phyloP scores from a whole-genome alignment of 495 filamentous ascomycete species.

The Aspergillus carlsbadensis region DNA sequence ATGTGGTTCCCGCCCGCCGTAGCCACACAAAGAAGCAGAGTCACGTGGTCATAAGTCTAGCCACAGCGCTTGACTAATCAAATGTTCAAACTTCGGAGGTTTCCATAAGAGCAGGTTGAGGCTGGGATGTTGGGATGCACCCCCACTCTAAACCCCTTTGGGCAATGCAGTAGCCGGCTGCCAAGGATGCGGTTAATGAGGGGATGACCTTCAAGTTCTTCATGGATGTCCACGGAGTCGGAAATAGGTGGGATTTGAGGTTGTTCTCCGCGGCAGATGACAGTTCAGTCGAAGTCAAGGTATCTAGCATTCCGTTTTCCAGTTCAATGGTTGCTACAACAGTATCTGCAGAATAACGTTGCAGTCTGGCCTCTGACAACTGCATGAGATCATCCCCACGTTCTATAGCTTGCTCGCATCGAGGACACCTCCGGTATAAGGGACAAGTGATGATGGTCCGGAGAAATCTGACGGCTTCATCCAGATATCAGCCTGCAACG shows the following conservation, averaged over 20 bases:
- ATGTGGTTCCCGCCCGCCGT: slow-evolving; percentile 1
- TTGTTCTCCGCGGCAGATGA: slow-evolving; percentile 12
- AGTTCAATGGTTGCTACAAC: neutral
- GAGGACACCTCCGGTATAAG: too few species aligned
- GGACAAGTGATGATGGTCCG: neutral
- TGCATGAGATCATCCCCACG: neutral
- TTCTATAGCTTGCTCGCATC: too few species aligned
- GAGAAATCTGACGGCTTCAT: neutral
- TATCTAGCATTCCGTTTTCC: neutral
- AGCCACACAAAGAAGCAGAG: neutral
- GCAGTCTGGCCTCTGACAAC: neutral
- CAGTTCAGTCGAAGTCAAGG: neutral
- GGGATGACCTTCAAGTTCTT: neutral
- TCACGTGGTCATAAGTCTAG: neutral
- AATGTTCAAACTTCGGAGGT: neutral
- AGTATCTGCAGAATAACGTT: neutral
- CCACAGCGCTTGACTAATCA: slow-evolving; percentile 1
- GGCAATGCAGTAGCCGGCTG: slow-evolving; percentile 20
- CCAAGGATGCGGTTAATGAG: neutral
- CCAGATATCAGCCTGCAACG: neutral
- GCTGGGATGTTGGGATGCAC: slow-evolving; percentile 3
- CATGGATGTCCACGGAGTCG: slow-evolving; percentile 6
- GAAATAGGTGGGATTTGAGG: neutral
- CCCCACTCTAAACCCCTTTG: slow-evolving; percentile 26
- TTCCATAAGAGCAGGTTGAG: slow-evolving; percentile 1